phyloP scores from a whole-genome alignment of 2,329 filamentous ascomycete genomes.

The Ilyonectria mors-panacis region DNA sequence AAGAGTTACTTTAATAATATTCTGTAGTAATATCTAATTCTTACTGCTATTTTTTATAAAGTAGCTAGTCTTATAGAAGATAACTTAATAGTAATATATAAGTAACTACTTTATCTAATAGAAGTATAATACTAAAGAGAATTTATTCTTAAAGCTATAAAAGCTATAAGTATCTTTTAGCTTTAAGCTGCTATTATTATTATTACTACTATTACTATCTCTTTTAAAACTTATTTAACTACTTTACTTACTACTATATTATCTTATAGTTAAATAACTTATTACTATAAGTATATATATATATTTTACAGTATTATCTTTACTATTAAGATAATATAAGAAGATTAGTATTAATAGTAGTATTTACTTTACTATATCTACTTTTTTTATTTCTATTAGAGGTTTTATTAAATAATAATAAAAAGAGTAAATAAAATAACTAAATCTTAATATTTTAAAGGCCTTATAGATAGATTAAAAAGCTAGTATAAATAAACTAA shows the following conservation, averaged over 20 bases:
- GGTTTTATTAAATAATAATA: not conserved
- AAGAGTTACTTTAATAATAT: too few relatives aligned
- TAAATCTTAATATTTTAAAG: not conserved
- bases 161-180: too few relatives aligned
- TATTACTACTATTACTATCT: conserved; percentile 9
- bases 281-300: conserved; percentile 7
- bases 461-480: not conserved
- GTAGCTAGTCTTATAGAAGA: too few relatives aligned
- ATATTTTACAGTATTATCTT: not conserved
- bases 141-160: too few relatives aligned
- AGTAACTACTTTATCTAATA: too few relatives aligned
- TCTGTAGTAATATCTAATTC: too few relatives aligned
- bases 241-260: not conserved
- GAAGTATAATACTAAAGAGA: too few relatives aligned
- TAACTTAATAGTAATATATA: too few relatives aligned
- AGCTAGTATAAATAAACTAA: conserved; percentile 10
- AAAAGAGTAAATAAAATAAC: not conserved
- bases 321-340: not conserved
- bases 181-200: too few relatives aligned
- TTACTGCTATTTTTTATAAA: too few relatives aligned
- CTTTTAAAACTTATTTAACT: conserved; percentile 2
- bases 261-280: not conserved
- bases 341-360: not conserved
- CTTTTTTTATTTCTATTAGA: not conserved
- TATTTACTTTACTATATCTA: not conserved